Evolutionary conservation across 805 yeast genomes (phyloP).

Genomic region (Blastobotrys attinorum): DNA sequence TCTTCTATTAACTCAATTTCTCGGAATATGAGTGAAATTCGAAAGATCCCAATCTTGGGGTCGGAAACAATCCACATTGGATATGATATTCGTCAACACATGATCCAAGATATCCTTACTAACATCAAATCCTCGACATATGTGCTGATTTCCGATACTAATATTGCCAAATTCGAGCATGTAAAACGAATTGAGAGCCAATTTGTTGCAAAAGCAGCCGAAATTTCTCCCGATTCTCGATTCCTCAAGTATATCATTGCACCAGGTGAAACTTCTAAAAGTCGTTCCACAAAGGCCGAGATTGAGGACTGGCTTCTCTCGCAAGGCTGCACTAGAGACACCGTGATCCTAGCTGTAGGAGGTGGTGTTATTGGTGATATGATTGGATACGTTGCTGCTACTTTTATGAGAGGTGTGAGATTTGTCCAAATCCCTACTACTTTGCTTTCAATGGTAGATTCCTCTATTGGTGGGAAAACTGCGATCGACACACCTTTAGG

Average conservation of each 20-base stretch:
- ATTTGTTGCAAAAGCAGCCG: constrained; percentile 33
- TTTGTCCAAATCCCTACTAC: constrained; percentile 93
- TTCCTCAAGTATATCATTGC: constrained; percentile 66
- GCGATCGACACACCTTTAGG: constrained; percentile 97
- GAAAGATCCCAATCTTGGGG: constrained; percentile 40
- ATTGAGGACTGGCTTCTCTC: constrained; percentile 82
- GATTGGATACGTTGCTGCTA: constrained; percentile 99
- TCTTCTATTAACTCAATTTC: not conserved
- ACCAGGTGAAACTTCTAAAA: constrained; percentile 92
- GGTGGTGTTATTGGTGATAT: constrained; percentile 99
- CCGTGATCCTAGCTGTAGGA: constrained; percentile 89
- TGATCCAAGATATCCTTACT: constrained; percentile 56
- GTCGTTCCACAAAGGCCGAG: constrained; percentile 79
- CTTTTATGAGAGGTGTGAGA: constrained; percentile 96
- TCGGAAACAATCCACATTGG: constrained; percentile 85
- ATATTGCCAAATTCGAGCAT: constrained; percentile 40
- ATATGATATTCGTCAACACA: constrained; percentile 64
- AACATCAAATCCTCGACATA: constrained; percentile 79
- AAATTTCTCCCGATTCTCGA: constrained; percentile 37
- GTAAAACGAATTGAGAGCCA: constrained; percentile 47
- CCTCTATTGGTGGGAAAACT: constrained; percentile 96
- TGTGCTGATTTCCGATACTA: constrained; percentile 81
- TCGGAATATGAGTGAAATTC: constrained; percentile 4
- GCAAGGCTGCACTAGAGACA: constrained; percentile 91
- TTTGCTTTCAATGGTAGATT: constrained; percentile 92